phyloP scores from a whole-genome alignment of 192 early-diverging fungal species.

The Mortierella alpina region DNA sequence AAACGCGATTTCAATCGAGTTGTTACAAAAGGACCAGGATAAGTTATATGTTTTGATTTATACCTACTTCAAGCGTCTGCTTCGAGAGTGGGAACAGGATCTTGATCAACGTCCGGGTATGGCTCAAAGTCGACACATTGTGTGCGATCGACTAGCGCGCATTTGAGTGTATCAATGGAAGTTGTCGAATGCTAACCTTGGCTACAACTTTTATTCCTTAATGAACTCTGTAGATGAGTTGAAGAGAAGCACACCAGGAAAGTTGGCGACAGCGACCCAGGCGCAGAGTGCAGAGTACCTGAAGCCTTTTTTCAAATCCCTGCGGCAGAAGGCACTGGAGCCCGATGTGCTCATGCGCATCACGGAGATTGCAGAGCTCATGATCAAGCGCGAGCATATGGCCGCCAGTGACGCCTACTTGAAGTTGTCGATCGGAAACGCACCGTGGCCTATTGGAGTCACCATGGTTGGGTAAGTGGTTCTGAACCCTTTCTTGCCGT shows the following conservation, averaged over 20 bases:
- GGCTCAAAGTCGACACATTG: neutral
- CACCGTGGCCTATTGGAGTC: conserved; percentile 98
- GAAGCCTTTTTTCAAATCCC: conserved; percentile 88
- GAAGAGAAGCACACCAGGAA: conserved; percentile 83
- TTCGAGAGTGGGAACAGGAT: conserved; percentile 88
- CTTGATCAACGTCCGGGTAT: conserved; percentile 75
- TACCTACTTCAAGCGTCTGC: conserved; percentile 85
- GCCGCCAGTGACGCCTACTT: conserved; percentile 94
- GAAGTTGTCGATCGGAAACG: conserved; percentile 95
- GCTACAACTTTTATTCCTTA: neutral
- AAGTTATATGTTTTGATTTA: conserved; percentile 77
- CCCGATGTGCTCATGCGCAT: conserved; percentile 91
- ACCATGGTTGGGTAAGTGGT: conserved; percentile 89
- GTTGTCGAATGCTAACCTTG: too few species aligned
- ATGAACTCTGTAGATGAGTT: conserved; percentile 68
- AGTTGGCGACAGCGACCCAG: conserved; percentile 83
- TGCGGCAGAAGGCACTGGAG: conserved; percentile 80
- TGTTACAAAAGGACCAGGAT: conserved; percentile 85
- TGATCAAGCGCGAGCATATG: conserved; percentile 90
- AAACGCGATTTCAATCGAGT: conserved; percentile 71
- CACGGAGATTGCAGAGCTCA: conserved; percentile 87
- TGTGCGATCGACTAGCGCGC: too few species aligned
- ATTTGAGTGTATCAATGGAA: too few species aligned
- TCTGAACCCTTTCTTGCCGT: neutral
- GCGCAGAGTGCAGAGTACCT: conserved; percentile 90